phyloP scores from a whole-genome alignment of 129 eudicot genomes.

The Oenanthe sinensis region DNA sequence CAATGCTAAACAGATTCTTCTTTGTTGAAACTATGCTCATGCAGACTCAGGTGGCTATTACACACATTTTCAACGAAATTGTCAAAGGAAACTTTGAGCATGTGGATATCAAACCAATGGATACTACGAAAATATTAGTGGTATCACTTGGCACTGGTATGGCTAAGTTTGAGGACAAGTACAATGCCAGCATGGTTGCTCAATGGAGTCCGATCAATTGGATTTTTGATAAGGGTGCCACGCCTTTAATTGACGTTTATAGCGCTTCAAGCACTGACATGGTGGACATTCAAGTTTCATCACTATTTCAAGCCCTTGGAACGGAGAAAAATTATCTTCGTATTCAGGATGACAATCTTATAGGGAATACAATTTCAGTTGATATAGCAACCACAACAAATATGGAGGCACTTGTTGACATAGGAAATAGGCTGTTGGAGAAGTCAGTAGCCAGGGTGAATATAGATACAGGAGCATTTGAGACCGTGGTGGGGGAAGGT shows the following conservation, averaged over 20 bases:
- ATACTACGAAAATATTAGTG: slow-evolving; percentile 47
- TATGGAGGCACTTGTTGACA: slow-evolving; percentile 29
- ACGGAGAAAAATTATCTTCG: slow-evolving; percentile 60
- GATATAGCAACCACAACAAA: slow-evolving; percentile 46
- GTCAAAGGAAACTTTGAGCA: slow-evolving; percentile 37
- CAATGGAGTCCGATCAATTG: slow-evolving; percentile 65
- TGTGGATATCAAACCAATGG: slow-evolving; percentile 28
- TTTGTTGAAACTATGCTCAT: too few relatives aligned
- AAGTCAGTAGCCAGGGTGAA: slow-evolving; percentile 52
- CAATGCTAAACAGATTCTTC: background rate
- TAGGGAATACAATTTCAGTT: slow-evolving; percentile 35
- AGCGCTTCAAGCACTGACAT: slow-evolving; percentile 57
- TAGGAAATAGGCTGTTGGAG: slow-evolving; percentile 39
- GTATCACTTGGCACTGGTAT: slow-evolving; percentile 65
- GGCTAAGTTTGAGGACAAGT: slow-evolving; percentile 30
- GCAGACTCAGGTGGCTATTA: slow-evolving; percentile 60
- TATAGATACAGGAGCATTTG: slow-evolving; percentile 43
- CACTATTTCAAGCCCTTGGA: slow-evolving; percentile 44
- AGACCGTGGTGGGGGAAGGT: slow-evolving; percentile 44
- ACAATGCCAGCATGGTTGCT: slow-evolving; percentile 38
- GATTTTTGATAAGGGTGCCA: slow-evolving; percentile 43
- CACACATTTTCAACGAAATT: slow-evolving; percentile 44
- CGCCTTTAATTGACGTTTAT: slow-evolving; percentile 45
- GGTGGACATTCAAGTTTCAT: slow-evolving; percentile 77
- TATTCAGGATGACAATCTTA: slow-evolving; percentile 60